phyloP scores from a whole-genome alignment of 768 basidiomycete species.

The Russula brevipes region DNA sequence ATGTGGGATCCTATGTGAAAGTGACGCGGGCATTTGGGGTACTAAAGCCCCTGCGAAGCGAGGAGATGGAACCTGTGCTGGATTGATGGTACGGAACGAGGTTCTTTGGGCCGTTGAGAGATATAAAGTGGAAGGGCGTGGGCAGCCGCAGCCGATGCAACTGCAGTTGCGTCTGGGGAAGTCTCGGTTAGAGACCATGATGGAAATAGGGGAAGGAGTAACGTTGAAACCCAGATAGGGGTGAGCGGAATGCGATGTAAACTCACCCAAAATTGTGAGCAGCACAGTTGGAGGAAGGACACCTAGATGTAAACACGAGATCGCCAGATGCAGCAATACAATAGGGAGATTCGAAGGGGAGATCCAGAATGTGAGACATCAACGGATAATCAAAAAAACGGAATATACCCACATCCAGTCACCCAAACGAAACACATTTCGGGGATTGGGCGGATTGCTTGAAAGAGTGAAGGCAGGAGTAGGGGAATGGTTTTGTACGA shows the following conservation, averaged over 20 bases:
- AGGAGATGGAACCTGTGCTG: slow-evolving; percentile 22
- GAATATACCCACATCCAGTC: slow-evolving; percentile 66
- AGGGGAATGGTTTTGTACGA: slow-evolving; percentile 5
- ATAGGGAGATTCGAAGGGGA: background rate
- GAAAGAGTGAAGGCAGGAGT: slow-evolving; percentile 47
- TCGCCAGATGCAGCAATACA: slow-evolving; percentile 3
- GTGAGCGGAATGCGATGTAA: slow-evolving; percentile 17
- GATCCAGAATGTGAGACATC: slow-evolving; percentile 2
- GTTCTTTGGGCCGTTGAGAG: slow-evolving; percentile 27
- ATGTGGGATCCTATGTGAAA: slow-evolving; percentile 31
- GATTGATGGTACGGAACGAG: slow-evolving; percentile 28
- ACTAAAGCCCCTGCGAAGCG: slow-evolving; percentile 11
- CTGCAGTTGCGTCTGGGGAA: slow-evolving; percentile 66
- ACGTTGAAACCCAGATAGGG: slow-evolving; percentile 30
- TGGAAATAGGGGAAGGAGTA: slow-evolving; percentile 20
- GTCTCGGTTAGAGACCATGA: slow-evolving; percentile 35
- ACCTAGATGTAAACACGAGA: slow-evolving; percentile 40
- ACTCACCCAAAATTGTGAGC: slow-evolving; percentile 85
- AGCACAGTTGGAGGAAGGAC: slow-evolving; percentile 60
- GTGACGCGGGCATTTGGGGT: slow-evolving; percentile 18
- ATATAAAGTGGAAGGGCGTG: slow-evolving; percentile 37
- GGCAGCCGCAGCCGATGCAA: slow-evolving; percentile 74
- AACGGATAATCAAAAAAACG: slow-evolving; percentile 23
- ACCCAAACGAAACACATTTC: slow-evolving; percentile 58
- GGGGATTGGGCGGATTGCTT: slow-evolving; percentile 66